Base-by-base conservation (phyloP, 106 monocot species). In the Dactylorhiza incarnata region DNA sequence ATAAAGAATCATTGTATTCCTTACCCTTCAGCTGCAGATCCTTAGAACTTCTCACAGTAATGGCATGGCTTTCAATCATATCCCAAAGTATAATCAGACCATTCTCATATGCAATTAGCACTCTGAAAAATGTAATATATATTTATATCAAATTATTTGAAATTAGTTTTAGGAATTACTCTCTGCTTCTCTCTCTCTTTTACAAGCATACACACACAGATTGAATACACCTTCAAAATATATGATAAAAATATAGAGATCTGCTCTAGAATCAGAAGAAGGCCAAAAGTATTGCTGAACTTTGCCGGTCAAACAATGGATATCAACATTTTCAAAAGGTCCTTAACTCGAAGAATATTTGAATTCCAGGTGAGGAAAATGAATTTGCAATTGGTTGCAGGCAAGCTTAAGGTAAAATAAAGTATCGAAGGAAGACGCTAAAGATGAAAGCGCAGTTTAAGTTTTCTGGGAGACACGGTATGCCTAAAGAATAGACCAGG, bases 81-180 rank as follows among this genome's bases (percentile, higher is more conserved):
- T 99, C 97, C 97, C 97, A 99, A 26, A 99, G 89, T 83, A 94
- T 78, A 55, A 99, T 79, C 5, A 94, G 44, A 19, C 94, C 94
- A 80, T 81, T 91, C 49, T 94, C 89, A 81, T 94, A 99, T 70
- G 91, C 94, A 82, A 99, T 86, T 77, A 99, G 78, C 47, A 99
- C 87, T 76, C 97, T 99, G 91, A 74, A 82, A 43, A 16, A 58
- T 23, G 47, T 20, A 71, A 19, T 7, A 71, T 9, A 8, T 47
- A 71, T 20, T 48, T 72, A 23, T 46, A 69, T 13, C 9, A 45
- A 46, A 37, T 46, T 37, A 44, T 15, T 4, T 46, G 45, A 69
- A 44, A 69, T 44, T 12, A 66, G 1, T 19, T 66, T 5, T 17
- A 23, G 48, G 22, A 72, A 72, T 19, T 48, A 48, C 19, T 22